A percentile compares a stretch with the other conserved stretches of the same genome.
Evolutionary conservation across 306 rosid genomes (phyloP).

Genomic region (Lagenaria siceraria): DNA sequence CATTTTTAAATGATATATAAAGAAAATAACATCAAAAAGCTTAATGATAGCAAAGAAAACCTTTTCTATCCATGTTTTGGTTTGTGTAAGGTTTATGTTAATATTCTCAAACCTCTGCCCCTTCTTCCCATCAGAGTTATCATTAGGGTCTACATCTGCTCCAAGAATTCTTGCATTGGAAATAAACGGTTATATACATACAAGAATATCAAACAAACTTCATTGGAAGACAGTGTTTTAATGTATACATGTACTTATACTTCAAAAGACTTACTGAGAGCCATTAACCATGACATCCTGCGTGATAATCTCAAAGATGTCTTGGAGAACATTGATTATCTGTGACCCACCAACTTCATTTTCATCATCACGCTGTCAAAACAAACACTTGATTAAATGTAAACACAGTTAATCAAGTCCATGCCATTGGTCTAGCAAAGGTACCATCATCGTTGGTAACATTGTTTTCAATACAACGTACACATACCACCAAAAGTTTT

Average conservation of each 20-base stretch:
- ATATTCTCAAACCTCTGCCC: constrained; percentile 66
- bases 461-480: not conserved
- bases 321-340: constrained; percentile 83
- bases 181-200: constrained; percentile 13
- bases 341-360: constrained; percentile 30
- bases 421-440: not conserved
- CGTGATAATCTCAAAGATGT: constrained; percentile 78
- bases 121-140: constrained; percentile 14
- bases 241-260: not conserved
- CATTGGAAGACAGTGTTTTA: constrained; percentile 4
- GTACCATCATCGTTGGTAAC: not conserved
- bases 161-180: constrained; percentile 37
- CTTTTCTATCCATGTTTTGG: constrained; percentile 60
- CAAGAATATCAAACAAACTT: constrained; percentile 6
- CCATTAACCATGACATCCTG: constrained; percentile 78
- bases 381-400: constrained; percentile 7
- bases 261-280: constrained; percentile 39
- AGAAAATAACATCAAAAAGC: not conserved
- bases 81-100: constrained; percentile 8
- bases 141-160: constrained; percentile 2
- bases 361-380: constrained; percentile 43
- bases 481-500: constrained; percentile 45
- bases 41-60: constrained; percentile 20
- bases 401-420: constrained; percentile 4
- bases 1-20: constrained; percentile 1